phyloP scores from a whole-genome alignment of 805 yeast species.

The Wickerhamomyces canadensis region DNA sequence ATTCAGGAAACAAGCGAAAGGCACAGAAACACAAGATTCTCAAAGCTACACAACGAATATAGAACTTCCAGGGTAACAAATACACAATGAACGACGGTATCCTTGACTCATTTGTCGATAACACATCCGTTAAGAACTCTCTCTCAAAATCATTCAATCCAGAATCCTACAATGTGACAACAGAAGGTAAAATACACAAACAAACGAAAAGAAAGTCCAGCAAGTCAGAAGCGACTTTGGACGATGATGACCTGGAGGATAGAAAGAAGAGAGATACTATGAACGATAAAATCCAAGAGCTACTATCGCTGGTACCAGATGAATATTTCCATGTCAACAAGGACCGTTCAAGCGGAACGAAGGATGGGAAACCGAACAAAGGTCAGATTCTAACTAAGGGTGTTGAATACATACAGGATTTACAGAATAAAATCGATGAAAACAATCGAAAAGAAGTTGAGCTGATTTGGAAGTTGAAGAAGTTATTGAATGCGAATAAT shows the following conservation, averaged over 20 bases:
- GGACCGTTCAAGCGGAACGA: constrained; percentile 56
- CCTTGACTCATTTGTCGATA: not conserved
- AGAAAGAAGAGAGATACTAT: constrained; percentile 50
- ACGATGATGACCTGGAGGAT: constrained; percentile 31
- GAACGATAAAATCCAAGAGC: constrained; percentile 52
- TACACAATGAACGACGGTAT: not conserved
- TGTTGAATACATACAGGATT: constrained; percentile 61
- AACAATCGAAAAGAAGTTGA: constrained; percentile 78
- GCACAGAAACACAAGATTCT: not conserved
- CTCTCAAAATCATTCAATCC: not conserved
- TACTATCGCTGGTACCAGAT: constrained; percentile 39
- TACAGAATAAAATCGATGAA: constrained; percentile 71
- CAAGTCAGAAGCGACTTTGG: constrained; percentile 10
- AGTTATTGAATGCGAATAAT: constrained; percentile 40
- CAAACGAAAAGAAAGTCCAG: constrained; percentile 1
- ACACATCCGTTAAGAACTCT: not conserved
- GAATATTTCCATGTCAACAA: constrained; percentile 37
- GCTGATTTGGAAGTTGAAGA: constrained; percentile 52
- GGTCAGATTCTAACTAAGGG: constrained; percentile 75
- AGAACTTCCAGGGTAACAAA: too few species aligned
- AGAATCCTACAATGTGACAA: not conserved
- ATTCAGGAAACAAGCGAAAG: not conserved
- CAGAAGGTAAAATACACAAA: not conserved
- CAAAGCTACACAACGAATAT: too few species aligned
- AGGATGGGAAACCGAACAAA: constrained; percentile 80